phyloP scores from a whole-genome alignment of 2,329 filamentous ascomycete species.

The Neospermospora avenae region DNA sequence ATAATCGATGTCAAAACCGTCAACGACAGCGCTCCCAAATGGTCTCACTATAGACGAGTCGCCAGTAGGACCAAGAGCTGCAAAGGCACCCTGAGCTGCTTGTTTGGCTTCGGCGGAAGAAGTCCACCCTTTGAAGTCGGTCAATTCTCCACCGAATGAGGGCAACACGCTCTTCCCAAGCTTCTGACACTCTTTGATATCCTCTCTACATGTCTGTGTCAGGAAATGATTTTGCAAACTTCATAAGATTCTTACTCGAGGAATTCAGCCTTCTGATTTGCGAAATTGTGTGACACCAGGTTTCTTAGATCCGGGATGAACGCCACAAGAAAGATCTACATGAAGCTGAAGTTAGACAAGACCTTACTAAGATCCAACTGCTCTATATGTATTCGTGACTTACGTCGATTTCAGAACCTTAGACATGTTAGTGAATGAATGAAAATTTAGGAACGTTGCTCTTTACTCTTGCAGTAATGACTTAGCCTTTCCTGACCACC shows the following conservation, averaged over 20 bases:
- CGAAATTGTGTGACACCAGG: slow-evolving; percentile 56
- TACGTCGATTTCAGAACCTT: slow-evolving; percentile 47
- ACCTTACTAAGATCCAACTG: neutral
- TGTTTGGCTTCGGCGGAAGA: neutral
- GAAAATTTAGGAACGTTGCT: slow-evolving; percentile 7
- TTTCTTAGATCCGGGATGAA: slow-evolving; percentile 57
- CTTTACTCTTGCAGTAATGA: slow-evolving; percentile 56
- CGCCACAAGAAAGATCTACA: slow-evolving; percentile 58
- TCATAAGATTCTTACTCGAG: slow-evolving; percentile 51
- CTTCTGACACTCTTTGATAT: neutral
- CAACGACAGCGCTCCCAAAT: slow-evolving; percentile 54
- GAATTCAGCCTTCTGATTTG: slow-evolving; percentile 60
- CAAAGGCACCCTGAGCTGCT: neutral
- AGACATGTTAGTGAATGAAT: slow-evolving; percentile 17
- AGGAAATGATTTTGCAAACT: neutral
- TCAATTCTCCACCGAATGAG: neutral
- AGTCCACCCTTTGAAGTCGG: neutral
- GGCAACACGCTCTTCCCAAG: neutral
- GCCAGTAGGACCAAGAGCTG: neutral
- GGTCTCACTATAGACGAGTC: neutral
- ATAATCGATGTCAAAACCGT: slow-evolving; percentile 78
- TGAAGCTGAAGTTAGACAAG: slow-evolving; percentile 15
- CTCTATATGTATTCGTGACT: slow-evolving; percentile 13
- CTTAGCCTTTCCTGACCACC: slow-evolving; percentile 53
- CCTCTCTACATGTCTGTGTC: neutral